Evolutionary conservation across 106 monocot genomes (phyloP).

Genomic region (Apostasia shenzhenica): DNA sequence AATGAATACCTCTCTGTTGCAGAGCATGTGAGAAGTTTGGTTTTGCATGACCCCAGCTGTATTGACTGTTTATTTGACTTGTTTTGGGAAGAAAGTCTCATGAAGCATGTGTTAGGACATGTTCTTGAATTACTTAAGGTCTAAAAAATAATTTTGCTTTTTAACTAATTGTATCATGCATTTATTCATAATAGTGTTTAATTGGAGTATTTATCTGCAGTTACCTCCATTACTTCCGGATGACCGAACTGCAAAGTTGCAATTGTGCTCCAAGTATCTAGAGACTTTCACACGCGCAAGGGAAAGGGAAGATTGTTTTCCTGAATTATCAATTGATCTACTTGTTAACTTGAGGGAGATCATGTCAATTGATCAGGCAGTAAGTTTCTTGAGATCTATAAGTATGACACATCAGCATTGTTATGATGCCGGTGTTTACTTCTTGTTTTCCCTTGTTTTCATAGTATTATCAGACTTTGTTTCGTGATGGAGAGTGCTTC

Average conservation of each 20-base stretch:
- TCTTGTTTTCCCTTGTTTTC: conserved; percentile 1
- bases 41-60: conserved; percentile 65
- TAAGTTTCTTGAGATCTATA: conserved; percentile 10
- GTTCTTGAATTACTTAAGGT: conserved; percentile 79
- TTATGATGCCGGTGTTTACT: neutral
- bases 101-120: conserved; percentile 54
- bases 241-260: conserved; percentile 58
- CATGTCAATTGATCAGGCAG: conserved; percentile 56
- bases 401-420: too few species aligned
- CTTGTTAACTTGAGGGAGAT: conserved; percentile 80
- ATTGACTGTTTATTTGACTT: conserved; percentile 87
- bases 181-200: neutral
- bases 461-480: conserved; percentile 88
- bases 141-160: neutral
- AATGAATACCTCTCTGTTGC: conserved; percentile 48
- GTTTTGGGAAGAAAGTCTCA: conserved; percentile 76
- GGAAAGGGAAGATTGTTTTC: conserved; percentile 59
- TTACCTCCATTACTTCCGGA: conserved; percentile 51
- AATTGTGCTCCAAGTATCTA: conserved; percentile 80
- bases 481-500: conserved; percentile 89
- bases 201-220: conserved; percentile 27
- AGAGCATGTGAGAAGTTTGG: conserved; percentile 50
- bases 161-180: neutral
- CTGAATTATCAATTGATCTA: conserved; percentile 80
- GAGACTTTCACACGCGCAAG: conserved; percentile 89